phyloP scores from a whole-genome alignment of 371 early-diverging fungal genomes.

The Paramicrosporidium saccamoebae region DNA sequence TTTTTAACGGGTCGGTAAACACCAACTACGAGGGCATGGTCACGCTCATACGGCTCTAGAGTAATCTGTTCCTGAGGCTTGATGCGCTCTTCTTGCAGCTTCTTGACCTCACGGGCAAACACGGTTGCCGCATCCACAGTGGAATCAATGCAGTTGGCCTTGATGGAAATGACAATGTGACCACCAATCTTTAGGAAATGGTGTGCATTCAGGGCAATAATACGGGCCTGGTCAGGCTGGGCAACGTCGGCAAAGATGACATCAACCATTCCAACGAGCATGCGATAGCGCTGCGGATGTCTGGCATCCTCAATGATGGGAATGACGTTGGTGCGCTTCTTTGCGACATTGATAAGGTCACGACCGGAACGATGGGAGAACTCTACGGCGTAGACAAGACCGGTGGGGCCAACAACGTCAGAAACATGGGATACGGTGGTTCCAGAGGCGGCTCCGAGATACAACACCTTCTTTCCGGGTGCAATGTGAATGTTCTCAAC shows the following conservation, averaged over 20 bases:
- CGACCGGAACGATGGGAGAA: conserved; percentile 99
- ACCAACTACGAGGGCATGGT: conserved; percentile 97
- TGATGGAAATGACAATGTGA: conserved; percentile 95
- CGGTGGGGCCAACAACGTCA: conserved; percentile 94
- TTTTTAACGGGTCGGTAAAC: conserved; percentile 23
- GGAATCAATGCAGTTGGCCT: conserved; percentile 99
- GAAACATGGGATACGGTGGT: conserved; percentile 99
- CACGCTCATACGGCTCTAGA: conserved; percentile 98
- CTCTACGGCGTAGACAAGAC: conserved; percentile 97
- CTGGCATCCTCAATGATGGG: conserved; percentile 99
- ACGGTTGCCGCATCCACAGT: conserved; percentile 91
- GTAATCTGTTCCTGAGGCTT: conserved; percentile 98
- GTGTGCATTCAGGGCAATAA: conserved; percentile 94
- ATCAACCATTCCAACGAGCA: conserved; percentile 99
- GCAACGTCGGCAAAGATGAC: conserved; percentile 99
- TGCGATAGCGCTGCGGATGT: conserved; percentile 98
- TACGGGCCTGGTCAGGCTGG: conserved; percentile 99
- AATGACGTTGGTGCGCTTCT: conserved; percentile 98
- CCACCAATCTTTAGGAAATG: conserved; percentile 94
- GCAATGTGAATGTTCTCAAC: conserved; percentile 85
- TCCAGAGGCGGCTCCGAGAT: conserved; percentile 94
- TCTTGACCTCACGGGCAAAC: conserved; percentile 98
- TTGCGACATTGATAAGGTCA: conserved; percentile 98
- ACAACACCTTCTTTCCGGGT: conserved; percentile 93
- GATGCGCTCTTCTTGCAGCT: conserved; percentile 87